Conservation (phyloP, 1,139 yeast genomes). For the Entelexis paramagnoliae region DNA sequence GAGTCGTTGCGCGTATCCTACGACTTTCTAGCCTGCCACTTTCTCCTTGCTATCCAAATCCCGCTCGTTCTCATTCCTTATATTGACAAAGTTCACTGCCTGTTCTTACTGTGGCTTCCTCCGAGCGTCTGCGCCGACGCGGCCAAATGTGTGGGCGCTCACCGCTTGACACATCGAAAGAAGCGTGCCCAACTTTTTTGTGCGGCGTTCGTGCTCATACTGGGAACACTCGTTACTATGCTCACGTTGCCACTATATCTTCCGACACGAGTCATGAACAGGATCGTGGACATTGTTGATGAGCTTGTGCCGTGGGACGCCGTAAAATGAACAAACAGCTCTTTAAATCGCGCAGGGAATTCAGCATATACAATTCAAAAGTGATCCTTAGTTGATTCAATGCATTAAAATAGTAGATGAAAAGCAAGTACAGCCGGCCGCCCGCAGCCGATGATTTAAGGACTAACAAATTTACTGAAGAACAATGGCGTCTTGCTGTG, state of each 20-base stretch:
- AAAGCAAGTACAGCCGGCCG: neutral
- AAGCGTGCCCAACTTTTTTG: conserved; percentile 33
- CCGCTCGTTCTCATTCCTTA: conserved; percentile 62
- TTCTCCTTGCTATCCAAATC: conserved; percentile 46
- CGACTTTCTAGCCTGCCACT: conserved; percentile 63
- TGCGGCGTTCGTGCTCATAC: conserved; percentile 37
- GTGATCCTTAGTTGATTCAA: neutral
- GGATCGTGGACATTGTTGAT: neutral
- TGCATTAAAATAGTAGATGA: neutral
- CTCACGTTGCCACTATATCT: conserved; percentile 39
- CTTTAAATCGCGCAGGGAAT: no score
- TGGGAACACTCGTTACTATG: conserved; percentile 34
- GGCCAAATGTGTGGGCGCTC: conserved; percentile 28
- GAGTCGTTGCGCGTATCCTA: conserved; percentile 61
- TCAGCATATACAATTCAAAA: neutral
- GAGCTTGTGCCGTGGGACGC: neutral
- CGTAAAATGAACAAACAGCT: neutral
- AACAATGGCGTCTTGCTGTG: conserved; percentile 12
- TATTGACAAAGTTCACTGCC: conserved; percentile 66
- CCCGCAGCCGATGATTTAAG: neutral
- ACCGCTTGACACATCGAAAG: conserved; percentile 32
- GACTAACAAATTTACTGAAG: conserved; percentile 1
- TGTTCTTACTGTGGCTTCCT: conserved; percentile 69
- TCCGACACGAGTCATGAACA: conserved; percentile 9
- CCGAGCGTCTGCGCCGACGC: conserved; percentile 45